Base-by-base conservation (phyloP, 106 monocot species). In the Acorus calamus region DNA sequence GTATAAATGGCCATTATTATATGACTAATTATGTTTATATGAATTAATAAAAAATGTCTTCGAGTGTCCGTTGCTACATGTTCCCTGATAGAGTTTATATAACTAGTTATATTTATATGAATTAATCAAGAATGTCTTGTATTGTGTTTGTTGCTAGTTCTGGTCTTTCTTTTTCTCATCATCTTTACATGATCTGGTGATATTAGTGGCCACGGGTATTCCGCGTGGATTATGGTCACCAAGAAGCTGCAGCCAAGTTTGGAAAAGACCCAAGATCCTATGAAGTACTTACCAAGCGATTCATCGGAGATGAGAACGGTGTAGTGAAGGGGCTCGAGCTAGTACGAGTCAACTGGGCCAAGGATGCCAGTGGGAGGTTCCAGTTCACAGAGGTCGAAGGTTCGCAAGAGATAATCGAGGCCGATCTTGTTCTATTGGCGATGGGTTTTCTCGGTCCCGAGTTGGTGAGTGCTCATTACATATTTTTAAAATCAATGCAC, bases 391-490 rank as follows among this genome's bases (percentile, higher is more conserved):
- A 92, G 69, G 69, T 98, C 47, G 68, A 78, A 41, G 98, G 98
- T 6, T 81, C 98, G 1, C 76, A 85, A 66, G 77, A 88, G 79
- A 79, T 73, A 2, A 82, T 98, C 12, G 98, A 88, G 65, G 98
- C 98, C 2, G 98, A 92, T 73, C 85, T 98, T 0, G 92, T 88
- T 11, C 74, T 98, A 49, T 67, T 98, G 49, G 98, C 92, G 3
- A 88, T 98, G 98, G 98, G 98, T 42, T 98, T 98, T 77, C 88
- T 98, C 55, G 98, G 98, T 64, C 98, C 98, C 2, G 98, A 98
- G 64, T 63, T 81, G 56, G 98, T 92, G 12, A 80, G 83, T 58
- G 49, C 28, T 57, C 11, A 44, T 42, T 45, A 28, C 28, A 1
- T 28, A 28, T 28, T 28, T 28, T 28, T 28, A 28, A 28, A 28